Conservation (phyloP, 2,329 filamentous ascomycete genomes). For the Diaporthe aspalathi region DNA sequence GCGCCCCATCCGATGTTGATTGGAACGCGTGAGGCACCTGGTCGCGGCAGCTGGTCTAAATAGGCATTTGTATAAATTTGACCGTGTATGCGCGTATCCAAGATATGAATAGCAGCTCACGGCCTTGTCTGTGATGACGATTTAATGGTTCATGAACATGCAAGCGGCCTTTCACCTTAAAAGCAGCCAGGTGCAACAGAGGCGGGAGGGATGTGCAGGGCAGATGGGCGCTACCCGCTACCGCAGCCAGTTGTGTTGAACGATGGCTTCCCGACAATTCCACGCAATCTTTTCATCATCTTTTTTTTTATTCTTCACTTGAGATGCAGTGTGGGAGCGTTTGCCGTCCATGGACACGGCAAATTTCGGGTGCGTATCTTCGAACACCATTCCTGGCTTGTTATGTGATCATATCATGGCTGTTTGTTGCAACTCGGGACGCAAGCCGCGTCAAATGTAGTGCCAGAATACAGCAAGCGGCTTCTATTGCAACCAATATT, state of each 20-base stretch:
- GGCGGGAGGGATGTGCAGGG: background rate
- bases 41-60: background rate
- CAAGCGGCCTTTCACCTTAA: no score
- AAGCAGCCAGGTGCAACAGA: background rate
- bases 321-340: background rate
- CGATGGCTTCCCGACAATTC: background rate
- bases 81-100: background rate
- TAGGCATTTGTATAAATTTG: background rate
- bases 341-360: background rate
- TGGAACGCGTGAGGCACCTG: constrained; percentile 26
- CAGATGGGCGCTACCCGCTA: background rate
- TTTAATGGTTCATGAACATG: no score
- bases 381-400: background rate
- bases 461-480: background rate
- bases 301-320: no score
- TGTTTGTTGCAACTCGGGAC: background rate
- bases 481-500: background rate
- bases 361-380: background rate
- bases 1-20: constrained; percentile 23
- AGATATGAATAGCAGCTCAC: background rate
- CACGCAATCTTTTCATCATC: background rate
- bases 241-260: background rate
- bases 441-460: no score
- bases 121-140: background rate
- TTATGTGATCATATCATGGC: background rate